Percentiles rank a stretch among this genome's conserved stretches.
Evolutionary conservation across 2,329 filamentous ascomycete species (phyloP).

Genomic region (Verticillium dahliae): DNA sequence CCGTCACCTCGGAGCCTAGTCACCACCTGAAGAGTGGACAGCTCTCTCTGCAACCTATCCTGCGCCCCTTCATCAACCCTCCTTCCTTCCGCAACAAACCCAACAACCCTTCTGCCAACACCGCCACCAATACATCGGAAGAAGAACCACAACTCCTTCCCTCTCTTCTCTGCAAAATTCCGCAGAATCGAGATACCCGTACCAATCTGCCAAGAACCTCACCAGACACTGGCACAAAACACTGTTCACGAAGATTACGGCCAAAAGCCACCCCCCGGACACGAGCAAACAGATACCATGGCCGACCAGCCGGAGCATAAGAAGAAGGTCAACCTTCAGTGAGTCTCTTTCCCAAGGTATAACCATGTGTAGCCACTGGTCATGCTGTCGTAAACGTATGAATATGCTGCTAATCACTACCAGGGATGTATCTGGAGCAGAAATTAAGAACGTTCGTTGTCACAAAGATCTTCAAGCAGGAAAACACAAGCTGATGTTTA

Average conservation of each 20-base stretch:
- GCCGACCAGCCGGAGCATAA: conserved; percentile 66
- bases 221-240: background rate
- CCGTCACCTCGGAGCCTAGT: conserved; percentile 8
- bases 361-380: too few species aligned
- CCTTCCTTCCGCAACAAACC: conserved; percentile 2
- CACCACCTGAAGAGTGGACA: conserved; percentile 3
- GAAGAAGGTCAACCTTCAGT: conserved; percentile 81
- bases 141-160: background rate
- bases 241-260: background rate
- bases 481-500: conserved; percentile 23
- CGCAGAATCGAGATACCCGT: background rate
- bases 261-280: conserved; percentile 1
- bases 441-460: conserved; percentile 69
- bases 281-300: conserved; percentile 47
- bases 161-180: background rate
- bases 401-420: conserved; percentile 6
- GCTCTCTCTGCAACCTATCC: conserved; percentile 7
- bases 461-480: conserved; percentile 8
- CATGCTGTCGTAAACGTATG: background rate
- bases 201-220: too few species aligned
- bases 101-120: background rate
- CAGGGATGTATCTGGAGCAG: conserved; percentile 84
- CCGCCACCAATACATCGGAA: conserved; percentile 4
- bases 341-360: conserved; percentile 26
- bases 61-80: conserved; percentile 4